These are phyloP conservation scores for Fusarium luffae DNA, from an alignment of 2,329 filamentous ascomycete species.

Conservation along the genomic window DNA sequence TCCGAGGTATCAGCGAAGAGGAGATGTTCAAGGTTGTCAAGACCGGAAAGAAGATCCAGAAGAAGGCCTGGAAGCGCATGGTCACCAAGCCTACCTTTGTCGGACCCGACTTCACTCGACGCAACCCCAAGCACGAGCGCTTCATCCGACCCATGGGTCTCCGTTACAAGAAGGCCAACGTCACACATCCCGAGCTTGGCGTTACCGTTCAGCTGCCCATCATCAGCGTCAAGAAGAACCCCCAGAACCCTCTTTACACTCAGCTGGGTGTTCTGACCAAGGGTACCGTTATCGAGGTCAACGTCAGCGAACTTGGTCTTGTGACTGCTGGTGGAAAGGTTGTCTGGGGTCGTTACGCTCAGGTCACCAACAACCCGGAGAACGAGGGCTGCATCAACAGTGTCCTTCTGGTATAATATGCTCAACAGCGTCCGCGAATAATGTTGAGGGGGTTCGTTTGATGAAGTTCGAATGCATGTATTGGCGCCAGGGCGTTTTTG, in stretches of 20 bases:
- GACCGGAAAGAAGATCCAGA: constrained; percentile 92
- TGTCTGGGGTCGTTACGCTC: constrained; percentile 86
- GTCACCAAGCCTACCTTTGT: constrained; percentile 77
- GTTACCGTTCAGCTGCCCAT: constrained; percentile 91
- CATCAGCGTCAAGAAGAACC: constrained; percentile 73
- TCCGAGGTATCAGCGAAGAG: constrained; percentile 89
- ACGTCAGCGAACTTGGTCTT: constrained; percentile 90
- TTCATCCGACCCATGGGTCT: constrained; percentile 64
- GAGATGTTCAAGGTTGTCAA: constrained; percentile 98
- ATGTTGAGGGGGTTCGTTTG: constrained; percentile 27
- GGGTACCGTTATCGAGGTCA: constrained; percentile 85
- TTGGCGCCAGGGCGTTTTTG: constrained; percentile 46
- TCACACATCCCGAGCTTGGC: constrained; percentile 79
- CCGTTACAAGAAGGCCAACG: constrained; percentile 64
- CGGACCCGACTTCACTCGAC: constrained; percentile 86
- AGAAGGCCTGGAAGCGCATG: constrained; percentile 83
- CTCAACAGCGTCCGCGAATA: constrained; percentile 6
- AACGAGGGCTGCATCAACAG: constrained; percentile 54
- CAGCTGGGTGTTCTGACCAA: constrained; percentile 91
- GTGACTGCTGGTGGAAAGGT: constrained; percentile 93
- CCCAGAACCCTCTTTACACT: constrained; percentile 89
- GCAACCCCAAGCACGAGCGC: constrained; percentile 82
- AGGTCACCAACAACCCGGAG: constrained; percentile 60
- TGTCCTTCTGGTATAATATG: constrained; percentile 42
- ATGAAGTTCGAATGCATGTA: constrained; percentile 44